A percentile compares a stretch with the other conserved stretches of the same genome.
phyloP scores from a whole-genome alignment of 2,329 filamentous ascomycete genomes.

The Pseudogymnoascus destructans region DNA sequence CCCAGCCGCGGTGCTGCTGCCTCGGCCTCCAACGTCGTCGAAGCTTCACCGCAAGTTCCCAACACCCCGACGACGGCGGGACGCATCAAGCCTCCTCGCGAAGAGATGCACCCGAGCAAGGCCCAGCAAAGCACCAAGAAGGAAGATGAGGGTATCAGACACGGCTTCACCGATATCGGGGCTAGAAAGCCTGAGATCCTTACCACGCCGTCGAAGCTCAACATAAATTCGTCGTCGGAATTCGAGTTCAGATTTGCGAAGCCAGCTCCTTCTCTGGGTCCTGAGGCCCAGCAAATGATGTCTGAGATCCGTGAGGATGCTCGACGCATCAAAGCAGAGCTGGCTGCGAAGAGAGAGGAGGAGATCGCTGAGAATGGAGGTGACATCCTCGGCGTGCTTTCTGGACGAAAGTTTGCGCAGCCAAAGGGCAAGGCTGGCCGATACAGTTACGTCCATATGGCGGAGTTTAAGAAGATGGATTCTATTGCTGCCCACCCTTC shows the following conservation, averaged over 20 bases:
- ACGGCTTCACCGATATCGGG: conserved; percentile 66
- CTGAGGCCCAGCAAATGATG: conserved; percentile 48
- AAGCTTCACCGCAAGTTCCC: conserved; percentile 20
- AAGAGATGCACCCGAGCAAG: conserved; percentile 87
- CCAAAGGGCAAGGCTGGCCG: conserved; percentile 66
- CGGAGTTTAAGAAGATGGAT: conserved; percentile 94
- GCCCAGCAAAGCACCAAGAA: conserved; percentile 62
- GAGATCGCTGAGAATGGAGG: conserved; percentile 34
- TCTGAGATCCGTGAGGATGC: conserved; percentile 60
- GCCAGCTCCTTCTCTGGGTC: conserved; percentile 44
- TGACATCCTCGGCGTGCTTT: conserved; percentile 29
- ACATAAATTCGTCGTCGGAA: conserved; percentile 38
- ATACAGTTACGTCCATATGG: conserved; percentile 76
- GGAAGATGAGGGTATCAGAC: conserved; percentile 63
- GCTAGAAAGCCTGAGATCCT: conserved; percentile 26
- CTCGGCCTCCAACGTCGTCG: conserved; percentile 18
- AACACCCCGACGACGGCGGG: conserved; percentile 51
- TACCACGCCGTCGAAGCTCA: conserved; percentile 49
- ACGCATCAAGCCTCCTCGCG: conserved; percentile 47
- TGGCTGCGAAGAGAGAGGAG: conserved; percentile 48
- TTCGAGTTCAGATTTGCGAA: conserved; percentile 54
- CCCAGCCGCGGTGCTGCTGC: conserved; percentile 14
- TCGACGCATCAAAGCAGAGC: conserved; percentile 53
- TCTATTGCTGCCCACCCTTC: conserved; percentile 83
- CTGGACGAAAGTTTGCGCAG: conserved; percentile 59